Evolutionary conservation across 2,329 filamentous ascomycete species (phyloP).

Genomic region (Akanthomyces dipterigenus): DNA sequence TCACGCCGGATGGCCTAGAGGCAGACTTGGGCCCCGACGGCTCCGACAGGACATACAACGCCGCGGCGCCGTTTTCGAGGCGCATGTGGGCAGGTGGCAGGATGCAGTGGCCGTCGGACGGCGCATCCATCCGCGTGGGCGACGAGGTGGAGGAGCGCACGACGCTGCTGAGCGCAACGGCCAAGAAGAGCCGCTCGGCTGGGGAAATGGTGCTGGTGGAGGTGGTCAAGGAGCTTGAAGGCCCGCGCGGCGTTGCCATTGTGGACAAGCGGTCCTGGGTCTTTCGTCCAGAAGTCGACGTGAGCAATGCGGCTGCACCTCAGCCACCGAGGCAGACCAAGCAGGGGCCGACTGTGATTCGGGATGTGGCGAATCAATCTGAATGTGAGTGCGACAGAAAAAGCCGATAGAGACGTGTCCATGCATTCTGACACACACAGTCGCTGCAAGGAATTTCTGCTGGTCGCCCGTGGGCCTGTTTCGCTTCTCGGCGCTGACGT

Average conservation of each 20-base stretch:
- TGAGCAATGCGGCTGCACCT: constrained; percentile 13
- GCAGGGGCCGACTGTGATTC: constrained; percentile 15
- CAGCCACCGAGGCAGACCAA: neutral
- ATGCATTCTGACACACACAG: neutral
- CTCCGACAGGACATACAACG: constrained; percentile 54
- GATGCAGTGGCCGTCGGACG: constrained; percentile 40
- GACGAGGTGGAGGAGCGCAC: constrained; percentile 52
- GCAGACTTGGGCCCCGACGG: constrained; percentile 51
- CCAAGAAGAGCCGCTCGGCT: constrained; percentile 48
- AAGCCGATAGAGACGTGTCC: neutral
- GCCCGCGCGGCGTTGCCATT: constrained; percentile 43
- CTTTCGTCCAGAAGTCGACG: constrained; percentile 32
- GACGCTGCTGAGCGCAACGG: constrained; percentile 42
- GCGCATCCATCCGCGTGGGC: constrained; percentile 39
- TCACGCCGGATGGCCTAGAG: constrained; percentile 51
- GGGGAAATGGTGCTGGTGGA: constrained; percentile 59
- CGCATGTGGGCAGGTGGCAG: constrained; percentile 63
- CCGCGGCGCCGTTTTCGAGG: constrained; percentile 51
- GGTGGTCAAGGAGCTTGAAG: constrained; percentile 54
- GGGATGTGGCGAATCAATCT: constrained; percentile 15
- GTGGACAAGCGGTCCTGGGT: constrained; percentile 49
- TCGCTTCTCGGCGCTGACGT: constrained; percentile 76
- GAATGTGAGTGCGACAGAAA: constrained; percentile 9
- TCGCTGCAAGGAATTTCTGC: constrained; percentile 22
- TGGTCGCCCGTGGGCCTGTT: constrained; percentile 56